These are phyloP conservation scores for Rhodotorula sp. DNA, from an alignment of 1,284 basidiomycete genomes.

Conservation along the genomic window DNA sequence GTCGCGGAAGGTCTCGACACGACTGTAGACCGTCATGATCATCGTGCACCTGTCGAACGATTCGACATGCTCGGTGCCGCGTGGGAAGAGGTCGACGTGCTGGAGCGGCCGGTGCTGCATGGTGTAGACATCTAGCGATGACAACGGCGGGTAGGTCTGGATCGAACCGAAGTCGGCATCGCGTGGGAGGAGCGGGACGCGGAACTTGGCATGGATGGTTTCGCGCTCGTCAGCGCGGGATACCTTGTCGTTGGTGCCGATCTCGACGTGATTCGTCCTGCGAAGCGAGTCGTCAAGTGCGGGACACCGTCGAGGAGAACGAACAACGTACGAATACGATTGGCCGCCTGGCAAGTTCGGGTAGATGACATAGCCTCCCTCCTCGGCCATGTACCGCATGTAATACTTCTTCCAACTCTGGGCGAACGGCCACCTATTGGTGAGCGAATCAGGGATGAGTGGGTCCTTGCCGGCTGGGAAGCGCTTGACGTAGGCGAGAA, in stretches of 20 bases:
- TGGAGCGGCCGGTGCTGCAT: neutral
- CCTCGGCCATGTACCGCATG: constrained; percentile 13
- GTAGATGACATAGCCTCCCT: constrained; percentile 14
- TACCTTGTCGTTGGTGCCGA: constrained; percentile 1
- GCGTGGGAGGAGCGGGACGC: constrained; percentile 4
- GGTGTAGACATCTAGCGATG: neutral
- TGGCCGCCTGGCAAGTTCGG: constrained; percentile 11
- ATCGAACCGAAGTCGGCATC: constrained; percentile 5
- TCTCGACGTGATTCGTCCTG: constrained; percentile 9
- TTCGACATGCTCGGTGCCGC: neutral
- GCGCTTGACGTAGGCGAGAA: neutral
- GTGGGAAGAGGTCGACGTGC: neutral
- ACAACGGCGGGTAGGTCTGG: constrained; percentile 6
- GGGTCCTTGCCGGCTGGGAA: neutral
- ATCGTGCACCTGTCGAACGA: constrained; percentile 24
- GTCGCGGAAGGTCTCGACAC: constrained; percentile 2
- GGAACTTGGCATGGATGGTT: constrained; percentile 11
- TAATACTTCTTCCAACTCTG: constrained; percentile 12
- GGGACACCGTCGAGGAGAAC: neutral
- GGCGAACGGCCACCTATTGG: neutral
- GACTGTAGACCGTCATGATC: constrained; percentile 17
- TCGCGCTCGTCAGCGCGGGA: neutral
- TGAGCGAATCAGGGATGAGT: constrained; percentile 1
- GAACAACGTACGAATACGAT: neutral
- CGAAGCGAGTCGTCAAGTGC: neutral